Evolutionary conservation across 805 yeast species (phyloP).

Genomic region (Starmerella floris): DNA sequence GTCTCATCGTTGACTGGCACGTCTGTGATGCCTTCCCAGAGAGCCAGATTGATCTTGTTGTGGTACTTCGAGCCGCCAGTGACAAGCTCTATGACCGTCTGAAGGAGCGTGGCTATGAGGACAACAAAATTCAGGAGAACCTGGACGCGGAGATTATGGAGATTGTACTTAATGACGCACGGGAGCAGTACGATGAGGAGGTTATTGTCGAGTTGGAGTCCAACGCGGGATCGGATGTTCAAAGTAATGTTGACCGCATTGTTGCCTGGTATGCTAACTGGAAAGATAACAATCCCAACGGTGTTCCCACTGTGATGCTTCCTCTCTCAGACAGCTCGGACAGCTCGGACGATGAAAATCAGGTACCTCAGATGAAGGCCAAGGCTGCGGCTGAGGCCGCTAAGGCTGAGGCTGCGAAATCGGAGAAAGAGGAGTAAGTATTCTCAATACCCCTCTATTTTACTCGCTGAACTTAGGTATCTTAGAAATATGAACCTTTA

Average conservation of each 20-base stretch:
- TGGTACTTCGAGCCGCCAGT: slow-evolving; percentile 73
- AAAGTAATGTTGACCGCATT: slow-evolving; percentile 67
- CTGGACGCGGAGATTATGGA: slow-evolving; percentile 96
- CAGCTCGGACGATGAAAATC: slow-evolving; percentile 14
- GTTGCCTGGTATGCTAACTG: slow-evolving; percentile 63
- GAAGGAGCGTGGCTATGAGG: slow-evolving; percentile 60
- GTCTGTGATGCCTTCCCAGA: slow-evolving; percentile 94
- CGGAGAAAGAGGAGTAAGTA: too few relatives aligned
- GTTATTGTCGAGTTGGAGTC: slow-evolving; percentile 71
- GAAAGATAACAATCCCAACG: slow-evolving; percentile 35
- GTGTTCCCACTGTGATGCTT: slow-evolving; percentile 14
- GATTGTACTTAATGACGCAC: slow-evolving; percentile 73
- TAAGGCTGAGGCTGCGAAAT: background rate
- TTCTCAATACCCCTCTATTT: too few relatives aligned
- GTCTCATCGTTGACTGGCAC: slow-evolving; percentile 90
- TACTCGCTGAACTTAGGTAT: too few relatives aligned
- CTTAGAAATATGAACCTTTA: too few relatives aligned
- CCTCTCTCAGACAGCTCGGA: slow-evolving; percentile 15
- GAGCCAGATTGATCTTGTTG: slow-evolving; percentile 78
- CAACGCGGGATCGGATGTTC: slow-evolving; percentile 61
- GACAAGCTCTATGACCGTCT: slow-evolving; percentile 61
- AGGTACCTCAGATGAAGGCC: slow-evolving; percentile 3
- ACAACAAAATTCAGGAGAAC: slow-evolving; percentile 75
- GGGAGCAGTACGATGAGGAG: slow-evolving; percentile 63
- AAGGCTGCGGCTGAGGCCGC: background rate